Conservation (phyloP, 192 early-diverging fungal genomes). For the Gonapodya sp. region DNA sequence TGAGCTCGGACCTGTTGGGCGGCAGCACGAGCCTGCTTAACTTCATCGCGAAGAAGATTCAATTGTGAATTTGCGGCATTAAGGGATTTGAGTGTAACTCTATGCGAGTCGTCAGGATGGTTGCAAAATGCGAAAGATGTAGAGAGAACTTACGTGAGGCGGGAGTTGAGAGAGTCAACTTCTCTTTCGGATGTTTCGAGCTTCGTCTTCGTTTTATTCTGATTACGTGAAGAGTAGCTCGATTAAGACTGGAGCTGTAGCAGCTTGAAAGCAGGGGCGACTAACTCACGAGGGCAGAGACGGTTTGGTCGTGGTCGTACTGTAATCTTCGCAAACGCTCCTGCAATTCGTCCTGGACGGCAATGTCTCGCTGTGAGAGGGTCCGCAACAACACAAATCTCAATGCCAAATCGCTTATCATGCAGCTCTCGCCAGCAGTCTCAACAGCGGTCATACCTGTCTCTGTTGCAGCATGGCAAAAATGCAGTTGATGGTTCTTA, state of each 20-base stretch:
- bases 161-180: not conserved
- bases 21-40: not conserved
- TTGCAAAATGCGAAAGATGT: not conserved
- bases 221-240: not conserved
- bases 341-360: not conserved
- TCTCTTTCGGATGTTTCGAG: not conserved
- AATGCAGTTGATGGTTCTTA: not conserved
- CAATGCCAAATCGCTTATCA: not conserved
- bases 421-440: not conserved
- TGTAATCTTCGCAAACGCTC: not conserved
- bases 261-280: not conserved
- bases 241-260: too few relatives aligned
- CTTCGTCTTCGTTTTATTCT: constrained; percentile 1
- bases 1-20: not conserved
- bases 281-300: not conserved
- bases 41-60: not conserved
- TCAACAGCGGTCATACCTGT: not conserved
- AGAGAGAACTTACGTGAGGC: not conserved
- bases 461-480: constrained; percentile 9
- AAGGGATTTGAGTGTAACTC: not conserved
- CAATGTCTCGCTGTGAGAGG: not conserved
- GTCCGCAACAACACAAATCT: not conserved
- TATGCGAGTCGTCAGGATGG: not conserved
- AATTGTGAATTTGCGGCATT: not conserved
- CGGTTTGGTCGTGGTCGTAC: not conserved